Evolutionary conservation across 2,329 filamentous ascomycete genomes (phyloP).

Genomic region (Bipolaris gigantea): DNA sequence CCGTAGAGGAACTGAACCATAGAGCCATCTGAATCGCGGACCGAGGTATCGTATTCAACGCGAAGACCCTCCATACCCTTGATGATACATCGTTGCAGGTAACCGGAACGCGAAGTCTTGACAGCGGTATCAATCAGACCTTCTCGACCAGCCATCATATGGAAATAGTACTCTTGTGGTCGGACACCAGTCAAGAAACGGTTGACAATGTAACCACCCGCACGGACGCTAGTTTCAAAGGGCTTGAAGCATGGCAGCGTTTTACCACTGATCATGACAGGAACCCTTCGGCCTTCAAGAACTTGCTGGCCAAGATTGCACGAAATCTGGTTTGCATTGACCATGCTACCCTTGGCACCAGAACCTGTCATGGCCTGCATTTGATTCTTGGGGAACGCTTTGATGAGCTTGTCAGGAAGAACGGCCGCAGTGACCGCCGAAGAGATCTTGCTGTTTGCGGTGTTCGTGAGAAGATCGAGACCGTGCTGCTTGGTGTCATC

Average conservation of each 20-base stretch:
- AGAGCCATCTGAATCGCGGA: constrained; percentile 89
- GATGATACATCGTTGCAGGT: constrained; percentile 93
- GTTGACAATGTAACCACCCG: constrained; percentile 90
- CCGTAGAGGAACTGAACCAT: constrained; percentile 96
- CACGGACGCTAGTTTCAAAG: constrained; percentile 84
- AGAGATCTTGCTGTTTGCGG: constrained; percentile 69
- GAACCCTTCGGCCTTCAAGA: constrained; percentile 90
- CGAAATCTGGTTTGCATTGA: constrained; percentile 97
- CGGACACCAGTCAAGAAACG: constrained; percentile 97
- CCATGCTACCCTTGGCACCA: constrained; percentile 87
- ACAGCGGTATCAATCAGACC: constrained; percentile 98
- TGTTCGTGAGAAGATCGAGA: constrained; percentile 85
- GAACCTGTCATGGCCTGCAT: constrained; percentile 99
- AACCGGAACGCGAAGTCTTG: constrained; percentile 96
- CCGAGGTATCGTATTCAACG: constrained; percentile 90
- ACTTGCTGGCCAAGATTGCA: constrained; percentile 97
- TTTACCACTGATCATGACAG: constrained; percentile 97
- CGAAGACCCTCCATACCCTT: constrained; percentile 97
- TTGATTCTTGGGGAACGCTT: constrained; percentile 93
- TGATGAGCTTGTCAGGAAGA: constrained; percentile 79
- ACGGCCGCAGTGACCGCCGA: constrained; percentile 76
- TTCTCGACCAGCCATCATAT: constrained; percentile 98
- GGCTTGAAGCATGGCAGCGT: constrained; percentile 91
- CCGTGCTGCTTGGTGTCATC: constrained; percentile 90
- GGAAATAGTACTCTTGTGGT: constrained; percentile 98